Evolutionary conservation across 352 stramenopile genomes (phyloP), one percentile per base, ranked within the genome.

Genomic region (Phytophthora cactorum): DNA sequence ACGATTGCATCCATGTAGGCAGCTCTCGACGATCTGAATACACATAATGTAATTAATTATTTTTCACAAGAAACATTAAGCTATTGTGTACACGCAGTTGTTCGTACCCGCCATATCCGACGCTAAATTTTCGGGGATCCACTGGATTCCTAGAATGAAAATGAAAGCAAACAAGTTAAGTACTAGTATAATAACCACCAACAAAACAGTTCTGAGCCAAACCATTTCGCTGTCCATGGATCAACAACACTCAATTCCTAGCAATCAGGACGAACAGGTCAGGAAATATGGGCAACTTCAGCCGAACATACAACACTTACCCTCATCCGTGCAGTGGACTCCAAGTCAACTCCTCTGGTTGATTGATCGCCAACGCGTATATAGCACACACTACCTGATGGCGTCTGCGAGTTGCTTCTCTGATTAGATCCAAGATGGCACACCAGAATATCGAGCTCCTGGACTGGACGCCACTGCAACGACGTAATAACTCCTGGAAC

Each of bases 221-320:
- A 77, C 69, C 69, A 80, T 69, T 73, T 77, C 0, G 65, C 65
- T 56, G 56, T 70, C 61, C 66, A 79, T 25, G 72, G 72, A 59
- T 79, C 68, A 17, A 63, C 39, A 66, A 79, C 68, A 38, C 41
- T 50, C 27, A 58, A 58, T 59, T 46, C 15, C 72, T 79, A 46
- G 2, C 15, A 46, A 53, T 46, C 11, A 34, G 4, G 45, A 36
- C 27, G 2, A 34, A 31, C 10, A 59, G 14, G 22, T 22, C 22
- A 22, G 22, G 22, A 22, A 22, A 22, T 22, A 22, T 22, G 22
- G 22, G 22, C 22, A 22, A 22, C 22, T 22, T 22, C 22, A 22
- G 22, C 22, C 22, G 22, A 36, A 36, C 12, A 52, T 50, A 15
- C 10, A 29, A 31, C 12, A 51, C 52, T 14, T 59, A 76, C 67